These are phyloP conservation scores for Pestalotiopsis sp. DNA, from an alignment of 2,329 filamentous ascomycete genomes.

Conservation along the genomic window DNA sequence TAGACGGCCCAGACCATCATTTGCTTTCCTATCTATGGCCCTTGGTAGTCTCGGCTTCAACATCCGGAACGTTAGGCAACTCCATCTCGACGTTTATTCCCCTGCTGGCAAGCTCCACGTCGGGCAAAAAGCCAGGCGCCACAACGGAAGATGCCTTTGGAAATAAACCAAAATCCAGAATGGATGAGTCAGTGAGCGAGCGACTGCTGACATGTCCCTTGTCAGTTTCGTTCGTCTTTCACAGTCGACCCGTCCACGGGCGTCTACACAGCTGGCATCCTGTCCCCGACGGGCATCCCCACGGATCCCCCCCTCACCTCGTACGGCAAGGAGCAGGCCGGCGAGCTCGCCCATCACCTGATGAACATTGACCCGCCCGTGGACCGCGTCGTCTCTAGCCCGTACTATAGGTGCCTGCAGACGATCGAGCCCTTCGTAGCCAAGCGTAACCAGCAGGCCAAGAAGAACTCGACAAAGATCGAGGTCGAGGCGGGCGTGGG, in stretches of 20 bases:
- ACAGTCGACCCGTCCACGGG: constrained; percentile 79
- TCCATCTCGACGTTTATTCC: background rate
- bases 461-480: constrained; percentile 35
- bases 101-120: constrained; percentile 10
- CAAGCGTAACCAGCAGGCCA: constrained; percentile 33
- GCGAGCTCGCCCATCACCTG: constrained; percentile 71
- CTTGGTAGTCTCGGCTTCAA: background rate
- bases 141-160: background rate
- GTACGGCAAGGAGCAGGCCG: constrained; percentile 81
- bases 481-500: constrained; percentile 61
- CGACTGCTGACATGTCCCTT: constrained; percentile 19
- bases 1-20: background rate
- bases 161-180: background rate
- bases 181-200: background rate
- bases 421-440: constrained; percentile 72
- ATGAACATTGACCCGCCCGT: constrained; percentile 63
- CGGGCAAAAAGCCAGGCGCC: constrained; percentile 9
- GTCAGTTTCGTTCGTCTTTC: constrained; percentile 88
- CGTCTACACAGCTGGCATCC: constrained; percentile 70
- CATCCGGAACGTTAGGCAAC: background rate
- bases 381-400: constrained; percentile 75
- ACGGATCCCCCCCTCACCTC: constrained; percentile 85
- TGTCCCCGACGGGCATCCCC: constrained; percentile 82
- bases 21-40: background rate
- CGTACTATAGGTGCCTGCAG: constrained; percentile 86